Conservation (phyloP, 352 stramenopile species). For the Globisporangium emineosum region DNA sequence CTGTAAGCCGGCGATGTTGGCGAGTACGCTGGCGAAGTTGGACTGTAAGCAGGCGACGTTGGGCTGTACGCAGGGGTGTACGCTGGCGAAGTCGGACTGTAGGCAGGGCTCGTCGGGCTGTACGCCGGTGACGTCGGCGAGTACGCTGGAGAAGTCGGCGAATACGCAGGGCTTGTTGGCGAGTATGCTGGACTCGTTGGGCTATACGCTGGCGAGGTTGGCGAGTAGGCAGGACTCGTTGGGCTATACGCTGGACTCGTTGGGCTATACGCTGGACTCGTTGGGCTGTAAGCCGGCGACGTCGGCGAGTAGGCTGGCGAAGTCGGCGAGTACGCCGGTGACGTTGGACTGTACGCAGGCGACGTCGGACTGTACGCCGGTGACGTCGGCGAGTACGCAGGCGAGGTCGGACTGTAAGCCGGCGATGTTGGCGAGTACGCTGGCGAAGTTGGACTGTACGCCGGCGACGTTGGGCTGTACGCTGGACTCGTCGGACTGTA, state of each 20-base stretch:
- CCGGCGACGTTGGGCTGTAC: constrained; percentile 79
- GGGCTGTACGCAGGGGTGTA: constrained; percentile 62
- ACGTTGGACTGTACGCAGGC: constrained; percentile 80
- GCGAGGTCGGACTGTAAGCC: constrained; percentile 76
- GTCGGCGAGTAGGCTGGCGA: constrained; percentile 48
- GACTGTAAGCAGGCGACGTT: constrained; percentile 50
- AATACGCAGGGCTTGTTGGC: constrained; percentile 73
- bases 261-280: constrained; percentile 50
- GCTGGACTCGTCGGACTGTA: constrained; percentile 88
- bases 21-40: constrained; percentile 87
- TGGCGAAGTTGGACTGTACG: constrained; percentile 78
- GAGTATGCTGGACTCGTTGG: constrained; percentile 86
- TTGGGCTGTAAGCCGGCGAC: constrained; percentile 35
- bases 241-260: constrained; percentile 58
- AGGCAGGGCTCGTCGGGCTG: constrained; percentile 70
- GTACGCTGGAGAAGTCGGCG: constrained; percentile 87
- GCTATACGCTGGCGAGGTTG: constrained; percentile 69
- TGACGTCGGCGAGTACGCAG: constrained; percentile 72
- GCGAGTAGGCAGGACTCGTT: too few relatives aligned
- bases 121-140: constrained; percentile 59
- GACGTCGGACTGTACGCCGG: too few relatives aligned
- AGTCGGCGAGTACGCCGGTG: constrained; percentile 74
- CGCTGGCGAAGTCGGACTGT: constrained; percentile 63
- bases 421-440: too few relatives aligned
- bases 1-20: constrained; percentile 60